A percentile compares a stretch with the other conserved stretches of the same genome.
These are phyloP conservation scores for Penicillium parvum DNA, from an alignment of 495 filamentous ascomycete species.

Conservation along the genomic window DNA sequence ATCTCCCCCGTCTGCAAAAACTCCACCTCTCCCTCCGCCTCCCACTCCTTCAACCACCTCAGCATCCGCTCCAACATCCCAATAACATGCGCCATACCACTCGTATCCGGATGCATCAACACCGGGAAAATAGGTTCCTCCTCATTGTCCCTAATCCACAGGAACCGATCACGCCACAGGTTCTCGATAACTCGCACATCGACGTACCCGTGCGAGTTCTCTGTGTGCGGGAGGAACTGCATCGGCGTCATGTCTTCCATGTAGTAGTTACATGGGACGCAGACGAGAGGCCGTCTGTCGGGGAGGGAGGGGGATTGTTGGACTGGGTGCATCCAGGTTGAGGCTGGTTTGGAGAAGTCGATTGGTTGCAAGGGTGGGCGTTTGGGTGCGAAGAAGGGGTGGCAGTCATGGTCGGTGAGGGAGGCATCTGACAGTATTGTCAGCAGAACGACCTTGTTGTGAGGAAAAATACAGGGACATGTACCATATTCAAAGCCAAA, in stretches of 20 bases:
- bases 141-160: slow-evolving; percentile 38
- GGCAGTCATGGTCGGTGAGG: slow-evolving; percentile 51
- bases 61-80: slow-evolving; percentile 56
- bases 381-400: slow-evolving; percentile 48
- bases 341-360: slow-evolving; percentile 43
- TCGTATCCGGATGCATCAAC: slow-evolving; percentile 56
- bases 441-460: neutral
- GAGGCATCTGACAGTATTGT: slow-evolving; percentile 38
- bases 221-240: slow-evolving; percentile 46
- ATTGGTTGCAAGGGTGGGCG: slow-evolving; percentile 46
- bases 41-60: slow-evolving; percentile 46
- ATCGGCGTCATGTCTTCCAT: slow-evolving; percentile 56
- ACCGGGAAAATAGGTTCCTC: slow-evolving; percentile 44
- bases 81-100: slow-evolving; percentile 59
- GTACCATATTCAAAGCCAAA: slow-evolving; percentile 53
- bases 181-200: slow-evolving; percentile 48
- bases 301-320: slow-evolving; percentile 18
- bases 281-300: slow-evolving; percentile 39
- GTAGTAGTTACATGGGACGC: slow-evolving; percentile 54
- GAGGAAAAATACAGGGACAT: neutral
- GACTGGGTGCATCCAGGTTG: slow-evolving; percentile 57
- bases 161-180: slow-evolving; percentile 52
- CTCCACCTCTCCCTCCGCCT: slow-evolving; percentile 43
- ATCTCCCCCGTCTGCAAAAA: slow-evolving; percentile 29
- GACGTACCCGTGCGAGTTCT: slow-evolving; percentile 53